phyloP scores from a whole-genome alignment of 106 monocot species.

The Vanilla planifolia region DNA sequence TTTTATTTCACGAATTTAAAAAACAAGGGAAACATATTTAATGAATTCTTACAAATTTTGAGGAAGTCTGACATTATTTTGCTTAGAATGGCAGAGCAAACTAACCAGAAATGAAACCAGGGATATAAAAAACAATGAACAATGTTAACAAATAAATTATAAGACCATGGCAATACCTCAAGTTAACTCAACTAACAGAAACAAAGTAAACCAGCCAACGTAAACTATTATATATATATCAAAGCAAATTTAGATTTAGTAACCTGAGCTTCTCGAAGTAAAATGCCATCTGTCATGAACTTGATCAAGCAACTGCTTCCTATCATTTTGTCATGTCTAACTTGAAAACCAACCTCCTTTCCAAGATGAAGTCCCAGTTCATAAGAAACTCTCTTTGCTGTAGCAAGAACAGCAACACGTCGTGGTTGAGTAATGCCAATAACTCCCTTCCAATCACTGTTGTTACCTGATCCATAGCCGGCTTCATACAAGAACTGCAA shows the following conservation, averaged over 20 bases:
- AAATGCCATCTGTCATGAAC: conserved; percentile 99
- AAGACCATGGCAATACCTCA: background rate
- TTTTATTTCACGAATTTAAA: too few species aligned
- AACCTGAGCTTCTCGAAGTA: conserved; percentile 96
- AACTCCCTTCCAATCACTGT: conserved; percentile 50
- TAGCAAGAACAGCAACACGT: conserved; percentile 91
- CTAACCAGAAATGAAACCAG: too few species aligned
- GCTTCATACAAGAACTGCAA: conserved; percentile 96
- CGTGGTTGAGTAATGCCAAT: conserved; percentile 96
- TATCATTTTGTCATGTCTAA: conserved; percentile 87
- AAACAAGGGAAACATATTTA: too few species aligned
- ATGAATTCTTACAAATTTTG: too few species aligned
- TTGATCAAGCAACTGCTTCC: conserved; percentile 73
- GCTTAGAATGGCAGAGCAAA: too few species aligned
- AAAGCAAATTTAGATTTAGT: background rate
- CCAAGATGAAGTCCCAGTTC: conserved; percentile 73
- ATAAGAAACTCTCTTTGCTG: conserved; percentile 81
- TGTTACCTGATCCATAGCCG: conserved; percentile 65
- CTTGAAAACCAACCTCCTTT: conserved; percentile 95
- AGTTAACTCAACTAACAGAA: background rate
- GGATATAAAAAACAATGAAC: background rate
- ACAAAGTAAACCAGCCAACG: background rate
- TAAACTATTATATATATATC: background rate
- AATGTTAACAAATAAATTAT: background rate
- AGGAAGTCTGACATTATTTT: too few species aligned